Evolutionary conservation across 179 eudicot species (phyloP).

Genomic region (Actinidia polygama): DNA sequence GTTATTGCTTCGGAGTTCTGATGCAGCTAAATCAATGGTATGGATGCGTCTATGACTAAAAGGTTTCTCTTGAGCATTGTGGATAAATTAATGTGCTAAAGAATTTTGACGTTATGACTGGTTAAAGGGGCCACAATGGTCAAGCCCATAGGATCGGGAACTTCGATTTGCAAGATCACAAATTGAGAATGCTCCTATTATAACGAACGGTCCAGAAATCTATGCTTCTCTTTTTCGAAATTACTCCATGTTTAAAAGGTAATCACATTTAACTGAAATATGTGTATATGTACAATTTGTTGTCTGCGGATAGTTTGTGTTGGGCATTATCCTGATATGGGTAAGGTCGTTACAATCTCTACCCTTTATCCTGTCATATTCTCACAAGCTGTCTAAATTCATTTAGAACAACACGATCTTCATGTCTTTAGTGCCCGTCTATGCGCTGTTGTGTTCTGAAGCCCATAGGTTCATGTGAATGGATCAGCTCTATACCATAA

Average conservation of each 20-base stretch:
- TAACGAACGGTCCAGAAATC: slow-evolving; percentile 38
- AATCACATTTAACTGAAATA: background rate
- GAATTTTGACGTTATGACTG: no score
- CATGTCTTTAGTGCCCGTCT: no score
- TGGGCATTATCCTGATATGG: background rate
- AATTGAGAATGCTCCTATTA: slow-evolving; percentile 52
- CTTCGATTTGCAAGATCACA: slow-evolving; percentile 50
- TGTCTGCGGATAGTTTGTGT: background rate
- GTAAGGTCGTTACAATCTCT: no score
- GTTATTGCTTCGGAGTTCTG: slow-evolving; percentile 34
- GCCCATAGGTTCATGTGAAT: no score
- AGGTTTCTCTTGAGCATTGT: no score
- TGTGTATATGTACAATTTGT: background rate
- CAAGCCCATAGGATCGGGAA: slow-evolving; percentile 48
- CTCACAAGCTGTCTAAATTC: no score
- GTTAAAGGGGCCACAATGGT: slow-evolving; percentile 44
- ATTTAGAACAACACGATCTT: no score
- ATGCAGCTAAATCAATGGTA: slow-evolving; percentile 43
- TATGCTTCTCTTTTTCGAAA: slow-evolving; percentile 64
- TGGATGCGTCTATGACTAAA: background rate
- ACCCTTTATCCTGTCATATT: no score
- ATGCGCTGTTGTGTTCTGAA: no score
- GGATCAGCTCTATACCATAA: background rate
- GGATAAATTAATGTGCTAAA: no score
- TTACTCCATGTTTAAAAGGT: slow-evolving; percentile 68